Conservation (phyloP, 2,329 filamentous ascomycete species). For the Diaporthe humulicola region DNA sequence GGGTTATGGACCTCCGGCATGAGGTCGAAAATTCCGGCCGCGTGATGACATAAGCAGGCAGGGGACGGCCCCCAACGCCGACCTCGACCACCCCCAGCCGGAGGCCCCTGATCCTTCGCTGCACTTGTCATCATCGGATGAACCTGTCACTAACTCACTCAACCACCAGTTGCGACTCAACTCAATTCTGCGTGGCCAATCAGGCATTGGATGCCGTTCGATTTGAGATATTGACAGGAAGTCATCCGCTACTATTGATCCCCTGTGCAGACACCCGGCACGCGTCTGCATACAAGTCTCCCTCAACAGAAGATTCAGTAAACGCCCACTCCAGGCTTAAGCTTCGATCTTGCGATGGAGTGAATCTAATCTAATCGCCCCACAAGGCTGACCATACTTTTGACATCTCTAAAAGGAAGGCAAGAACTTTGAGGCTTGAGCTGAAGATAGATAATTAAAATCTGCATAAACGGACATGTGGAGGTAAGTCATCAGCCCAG, state of each 20-base stretch:
- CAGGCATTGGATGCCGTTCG: neutral
- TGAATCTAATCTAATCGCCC: neutral
- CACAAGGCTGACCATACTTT: neutral
- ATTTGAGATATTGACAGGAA: neutral
- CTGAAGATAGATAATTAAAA: neutral
- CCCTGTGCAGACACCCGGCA: neutral
- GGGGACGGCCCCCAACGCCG: neutral
- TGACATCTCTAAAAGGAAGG: neutral
- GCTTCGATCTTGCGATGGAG: neutral
- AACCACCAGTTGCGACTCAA: neutral
- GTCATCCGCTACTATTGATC: neutral
- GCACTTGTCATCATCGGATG: neutral
- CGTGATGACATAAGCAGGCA: slow-evolving; percentile 30
- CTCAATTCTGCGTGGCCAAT: too few relatives aligned
- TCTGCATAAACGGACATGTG: neutral
- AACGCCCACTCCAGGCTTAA: neutral
- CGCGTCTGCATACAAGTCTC: neutral
- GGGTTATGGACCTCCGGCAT: neutral
- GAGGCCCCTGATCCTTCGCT: neutral
- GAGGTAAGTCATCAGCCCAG: neutral
- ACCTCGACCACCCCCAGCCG: neutral
- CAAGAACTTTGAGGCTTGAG: neutral
- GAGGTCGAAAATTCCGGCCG: slow-evolving; percentile 36
- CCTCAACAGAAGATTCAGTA: neutral
- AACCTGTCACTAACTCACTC: neutral